Base-by-base conservation (phyloP, 2,329 filamentous ascomycete species). In the Fusarium odoratissimum region DNA sequence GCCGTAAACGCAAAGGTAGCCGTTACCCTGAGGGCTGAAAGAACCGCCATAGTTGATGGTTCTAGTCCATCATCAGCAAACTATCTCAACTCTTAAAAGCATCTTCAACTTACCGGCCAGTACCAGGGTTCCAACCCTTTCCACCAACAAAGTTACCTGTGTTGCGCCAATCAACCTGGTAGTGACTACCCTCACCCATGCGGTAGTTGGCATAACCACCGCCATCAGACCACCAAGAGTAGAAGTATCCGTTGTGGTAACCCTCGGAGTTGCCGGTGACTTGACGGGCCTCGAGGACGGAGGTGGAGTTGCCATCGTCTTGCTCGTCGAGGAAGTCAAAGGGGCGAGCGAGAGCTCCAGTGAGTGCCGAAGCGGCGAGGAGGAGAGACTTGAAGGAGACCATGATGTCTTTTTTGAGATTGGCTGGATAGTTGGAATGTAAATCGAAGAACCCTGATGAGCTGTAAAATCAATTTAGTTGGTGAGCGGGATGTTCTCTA, bases 71-170 rank as follows among this genome's bases (percentile, higher is more conserved):
- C 5, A 33, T 66, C 1, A 66, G 51, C 21, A 30, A 7, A 10
- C 11, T 9, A 28, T 21, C 8, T 21, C 8, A 9, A 3, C 0
- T 6, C 0, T 6, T 0, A 0, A 16, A 7, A 8, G 4, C 9
- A 10, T 6, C 2, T 1, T 5, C 4, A 45, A 13, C 61, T 37
- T 37, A 66, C 64, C 64, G 64, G 38, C 64, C 64, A 21, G 51
- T 67, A 45, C 64, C 64, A 9, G 64, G 64, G 62, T 67, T 67
- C 61, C 61, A 67, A 14, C 64, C 64, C 44, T 67, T 67, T 0
- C 64, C 64, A 35, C 62, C 64, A 13, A 67, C 64, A 67, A 67
- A 67, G 61, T 67, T 67, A 4, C 61, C 64, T 10, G 61, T 67
- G 62, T 67, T 67, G 7, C 64, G 64, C 64, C 62, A 67, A 8